phyloP scores from a whole-genome alignment of 495 filamentous ascomycete species.

The Aspergillus bertholletiae region DNA sequence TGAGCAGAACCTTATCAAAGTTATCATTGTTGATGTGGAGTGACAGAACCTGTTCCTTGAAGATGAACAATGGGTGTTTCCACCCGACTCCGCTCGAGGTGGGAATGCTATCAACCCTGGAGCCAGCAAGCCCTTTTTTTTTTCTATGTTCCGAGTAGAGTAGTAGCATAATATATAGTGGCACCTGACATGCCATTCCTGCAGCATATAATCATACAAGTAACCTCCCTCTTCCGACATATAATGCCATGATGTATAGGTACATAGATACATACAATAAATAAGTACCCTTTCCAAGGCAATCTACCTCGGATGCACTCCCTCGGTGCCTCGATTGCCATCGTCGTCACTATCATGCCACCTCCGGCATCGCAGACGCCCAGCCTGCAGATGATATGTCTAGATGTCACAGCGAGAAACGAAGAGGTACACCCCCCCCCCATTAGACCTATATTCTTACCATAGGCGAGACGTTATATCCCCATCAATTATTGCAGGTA shows the following conservation, averaged over 20 bases:
- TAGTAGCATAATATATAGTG: neutral
- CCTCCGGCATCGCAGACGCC: neutral
- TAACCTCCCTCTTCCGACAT: neutral
- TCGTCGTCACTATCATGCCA: constrained; percentile 6
- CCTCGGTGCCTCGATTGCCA: neutral
- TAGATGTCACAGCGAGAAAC: constrained; percentile 8
- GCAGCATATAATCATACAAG: neutral
- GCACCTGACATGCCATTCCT: neutral
- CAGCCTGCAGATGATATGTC: constrained; percentile 3
- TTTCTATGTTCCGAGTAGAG: neutral
- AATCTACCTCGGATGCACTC: neutral
- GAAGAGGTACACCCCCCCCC: neutral
- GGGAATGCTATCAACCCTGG: neutral
- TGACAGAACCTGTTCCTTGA: constrained; percentile 13
- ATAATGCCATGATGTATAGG: neutral
- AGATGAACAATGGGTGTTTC: constrained; percentile 16
- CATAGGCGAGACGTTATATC: too few species aligned
- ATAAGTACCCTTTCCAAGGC: neutral
- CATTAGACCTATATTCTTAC: neutral
- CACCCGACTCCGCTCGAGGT: constrained; percentile 19
- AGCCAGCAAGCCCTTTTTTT: neutral
- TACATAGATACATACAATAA: neutral
- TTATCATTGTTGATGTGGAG: constrained; percentile 22
- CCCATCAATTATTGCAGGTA: too few species aligned
- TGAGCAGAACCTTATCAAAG: constrained; percentile 25